Base-by-base conservation (phyloP, 2,329 filamentous ascomycete species). In the Rhinocladiella mackenziei region DNA sequence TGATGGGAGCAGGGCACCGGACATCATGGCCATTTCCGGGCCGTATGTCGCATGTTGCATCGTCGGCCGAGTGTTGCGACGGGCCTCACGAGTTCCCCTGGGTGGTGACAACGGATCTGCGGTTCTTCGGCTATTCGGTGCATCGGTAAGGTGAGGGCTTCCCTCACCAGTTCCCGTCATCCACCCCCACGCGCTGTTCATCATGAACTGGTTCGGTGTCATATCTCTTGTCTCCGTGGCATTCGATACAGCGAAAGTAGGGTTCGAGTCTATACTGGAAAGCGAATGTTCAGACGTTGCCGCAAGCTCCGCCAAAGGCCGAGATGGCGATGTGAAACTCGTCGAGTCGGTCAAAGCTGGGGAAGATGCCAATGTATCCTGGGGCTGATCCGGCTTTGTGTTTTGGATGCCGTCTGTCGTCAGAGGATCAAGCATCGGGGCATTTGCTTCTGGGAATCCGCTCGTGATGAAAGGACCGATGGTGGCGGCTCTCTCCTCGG, bases 401-500 rank as follows among this genome's bases (percentile, higher is more conserved):
- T 10, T 13, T 13, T 7, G 10, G 29, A 32, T 13, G 19, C 32
- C 14, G 19, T 28, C 11, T 13, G 33, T 33, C 14, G 13, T 9
- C 14, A 7, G 7, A 15, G 7, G 13, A 6, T 26, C 20, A 13
- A 9, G 38, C 6, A 19, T n/a, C 1, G 13, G 13, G 5, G 20
- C 9, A 15, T 5, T 14, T 14, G 32, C 20, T 17, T 20, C 39
- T 13, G 11, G 15, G 29, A 20, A 31, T 10, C 28, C 13, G 25
- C 30, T 36, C 6, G 15, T 13, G 17, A 45, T 11, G 20, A 44
- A 39, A 6, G 53, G 54, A 9, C 42, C 43, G 26, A 55, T 45
- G 3, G 26, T 29, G 18, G 14, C 31, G 19, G 54, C 54, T 11
- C 28, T n/a, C 9, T 52, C 48, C 28, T 48, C 50, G 15, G 42